These are phyloP conservation scores for Holtermannia corniformis DNA, from an alignment of 768 basidiomycete species.

Conservation along the genomic window DNA sequence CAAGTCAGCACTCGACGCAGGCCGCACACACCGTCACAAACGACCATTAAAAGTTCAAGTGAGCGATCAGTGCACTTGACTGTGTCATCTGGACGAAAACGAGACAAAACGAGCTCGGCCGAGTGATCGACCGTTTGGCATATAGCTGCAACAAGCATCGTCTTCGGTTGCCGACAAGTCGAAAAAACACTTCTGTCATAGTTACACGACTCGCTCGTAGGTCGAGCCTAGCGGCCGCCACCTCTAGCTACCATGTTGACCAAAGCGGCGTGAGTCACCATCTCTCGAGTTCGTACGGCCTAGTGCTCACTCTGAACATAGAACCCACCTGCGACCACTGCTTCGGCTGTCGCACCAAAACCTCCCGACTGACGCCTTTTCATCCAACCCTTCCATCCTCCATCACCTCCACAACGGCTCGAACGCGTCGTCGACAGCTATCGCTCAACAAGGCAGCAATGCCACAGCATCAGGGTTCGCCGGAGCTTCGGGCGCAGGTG, in stretches of 20 bases:
- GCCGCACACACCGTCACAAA: too few species aligned
- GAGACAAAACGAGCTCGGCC: too few species aligned
- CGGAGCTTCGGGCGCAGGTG: slow-evolving; percentile 20
- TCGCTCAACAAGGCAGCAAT: slow-evolving; percentile 5
- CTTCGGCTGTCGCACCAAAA: slow-evolving; percentile 26
- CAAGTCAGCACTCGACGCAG: too few species aligned
- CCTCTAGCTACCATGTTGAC: slow-evolving; percentile 28
- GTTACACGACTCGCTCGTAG: too few species aligned
- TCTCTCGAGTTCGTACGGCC: not conserved
- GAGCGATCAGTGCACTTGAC: too few species aligned
- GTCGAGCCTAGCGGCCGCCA: too few species aligned
- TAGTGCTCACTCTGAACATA: slow-evolving; percentile 5
- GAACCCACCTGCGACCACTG: slow-evolving; percentile 38
- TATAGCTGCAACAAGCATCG: too few species aligned
- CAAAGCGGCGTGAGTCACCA: slow-evolving; percentile 26
- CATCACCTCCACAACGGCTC: slow-evolving; percentile 27
- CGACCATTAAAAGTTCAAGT: too few species aligned
- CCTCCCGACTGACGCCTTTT: slow-evolving; percentile 29
- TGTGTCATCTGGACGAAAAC: too few species aligned
- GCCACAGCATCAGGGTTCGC: slow-evolving; percentile 14
- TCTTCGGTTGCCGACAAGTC: too few species aligned
- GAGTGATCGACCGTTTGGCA: too few species aligned
- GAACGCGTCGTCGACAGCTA: slow-evolving; percentile 7
- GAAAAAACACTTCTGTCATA: too few species aligned
- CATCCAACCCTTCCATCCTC: slow-evolving; percentile 34